Evolutionary conservation across 345 rosid genomes (phyloP), one percentile per base, ranked within the genome.

Genomic region (Noccaea caerulescens): DNA sequence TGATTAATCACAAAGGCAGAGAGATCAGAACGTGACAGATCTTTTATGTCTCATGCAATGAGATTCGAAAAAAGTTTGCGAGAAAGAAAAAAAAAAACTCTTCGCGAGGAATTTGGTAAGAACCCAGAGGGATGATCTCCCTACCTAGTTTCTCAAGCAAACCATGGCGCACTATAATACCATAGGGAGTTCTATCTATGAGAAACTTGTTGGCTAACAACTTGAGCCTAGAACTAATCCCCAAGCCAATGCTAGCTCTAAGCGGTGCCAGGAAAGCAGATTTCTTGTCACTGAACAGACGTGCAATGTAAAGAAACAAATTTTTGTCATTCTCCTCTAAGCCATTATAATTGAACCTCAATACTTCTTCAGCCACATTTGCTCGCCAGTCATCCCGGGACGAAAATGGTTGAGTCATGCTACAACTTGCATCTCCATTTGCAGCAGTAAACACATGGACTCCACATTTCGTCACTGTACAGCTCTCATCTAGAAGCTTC

Each of bases 1-100:
- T 74, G 73, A 9, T 33, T 41, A 39, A 12, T 38, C 38, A 49
- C 27, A 66, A 34, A 41, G 34, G 23, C 10, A 72, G 16, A 63
- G 32, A 37, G 37, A 47, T 42, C 10, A 63, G 39, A 54, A 11
- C 54, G 46, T 46, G 46, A n/a, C 23, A 41, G n/a, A 23, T 58
- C 56, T 69, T 32, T 66, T 11, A 11, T 14, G 56, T 46, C n/a
- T n/a, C 47, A 8, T 34, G 6, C 20, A 18, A 18, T 18, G 20
- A 18, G 20, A 18, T 18, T 20, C 23, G 23, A 20, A 20, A 20
- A 20, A 20, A 1, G 23, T 20, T 20, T 20, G 23, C 23, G 23
- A 20, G 23, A 20, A 20, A 20, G 2, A 20, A 20, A 20, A 20
- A 20, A 20, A 20, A 20, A 16, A 16, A 16, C 18, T 16, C 18